Evolutionary conservation across 139 green algal species (phyloP).

Genomic region (Coelastrella sp.): DNA sequence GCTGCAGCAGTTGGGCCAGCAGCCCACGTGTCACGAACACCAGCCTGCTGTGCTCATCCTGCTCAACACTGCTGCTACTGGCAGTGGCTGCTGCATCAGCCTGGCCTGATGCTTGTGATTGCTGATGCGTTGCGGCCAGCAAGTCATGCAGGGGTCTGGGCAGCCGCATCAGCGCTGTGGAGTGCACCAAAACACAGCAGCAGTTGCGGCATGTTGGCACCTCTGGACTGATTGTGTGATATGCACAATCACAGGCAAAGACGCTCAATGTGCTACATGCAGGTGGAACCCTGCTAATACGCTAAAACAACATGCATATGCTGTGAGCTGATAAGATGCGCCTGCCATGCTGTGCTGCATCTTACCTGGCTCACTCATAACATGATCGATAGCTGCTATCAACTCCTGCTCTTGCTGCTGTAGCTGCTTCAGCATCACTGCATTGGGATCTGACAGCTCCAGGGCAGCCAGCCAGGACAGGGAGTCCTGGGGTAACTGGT

Average conservation of each 20-base stretch:
- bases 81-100: background rate
- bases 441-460: conserved; percentile 33
- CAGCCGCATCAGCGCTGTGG: background rate
- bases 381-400: conserved; percentile 24
- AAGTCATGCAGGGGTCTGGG: background rate
- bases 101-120: background rate
- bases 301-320: too few relatives aligned
- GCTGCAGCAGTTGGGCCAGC: conserved; percentile 30
- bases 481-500: conserved; percentile 2
- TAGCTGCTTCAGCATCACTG: conserved; percentile 1
- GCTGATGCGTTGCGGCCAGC: background rate
- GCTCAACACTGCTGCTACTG: background rate
- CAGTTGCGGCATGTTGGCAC: background rate
- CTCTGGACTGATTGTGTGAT: too few relatives aligned
- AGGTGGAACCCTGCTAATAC: too few relatives aligned
- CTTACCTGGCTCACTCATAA: conserved; percentile 6
- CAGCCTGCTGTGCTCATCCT: background rate
- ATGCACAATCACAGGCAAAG: too few relatives aligned
- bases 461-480: conserved; percentile 37
- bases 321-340: too few relatives aligned
- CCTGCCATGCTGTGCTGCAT: too few relatives aligned
- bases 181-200: background rate
- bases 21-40: background rate
- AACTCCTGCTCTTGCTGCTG: conserved; percentile 22
- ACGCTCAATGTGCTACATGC: too few relatives aligned